A percentile compares a stretch with the other conserved stretches of the same genome.
Conservation (phyloP, 345 rosid species). For the Lepidium africanum region DNA sequence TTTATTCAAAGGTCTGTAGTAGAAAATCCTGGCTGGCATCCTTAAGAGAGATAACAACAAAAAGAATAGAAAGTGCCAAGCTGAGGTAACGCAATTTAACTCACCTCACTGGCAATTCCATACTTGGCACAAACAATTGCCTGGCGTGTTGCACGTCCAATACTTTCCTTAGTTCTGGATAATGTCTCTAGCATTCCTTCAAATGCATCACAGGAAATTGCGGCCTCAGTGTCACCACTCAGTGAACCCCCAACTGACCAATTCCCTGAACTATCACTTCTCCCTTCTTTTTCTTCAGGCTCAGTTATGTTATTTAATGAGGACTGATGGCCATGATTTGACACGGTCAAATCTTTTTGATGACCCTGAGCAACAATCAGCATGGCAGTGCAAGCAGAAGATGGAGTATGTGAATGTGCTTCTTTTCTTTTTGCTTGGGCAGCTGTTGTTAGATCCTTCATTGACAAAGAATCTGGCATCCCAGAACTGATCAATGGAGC, state of each 20-base stretch:
- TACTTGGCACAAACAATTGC: slow-evolving; percentile 95
- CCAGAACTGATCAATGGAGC: slow-evolving; percentile 36
- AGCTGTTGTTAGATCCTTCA: slow-evolving; percentile 89
- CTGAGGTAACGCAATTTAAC: slow-evolving; percentile 9
- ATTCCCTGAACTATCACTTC: slow-evolving; percentile 50
- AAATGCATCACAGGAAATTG: slow-evolving; percentile 91
- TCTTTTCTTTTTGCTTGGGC: slow-evolving; percentile 86
- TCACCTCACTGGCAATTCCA: slow-evolving; percentile 91
- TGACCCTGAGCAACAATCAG: slow-evolving; percentile 39
- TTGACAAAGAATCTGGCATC: slow-evolving; percentile 49
- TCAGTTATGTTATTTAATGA: slow-evolving; percentile 34
- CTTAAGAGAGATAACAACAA: neutral
- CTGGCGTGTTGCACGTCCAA: slow-evolving; percentile 93
- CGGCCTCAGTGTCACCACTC: slow-evolving; percentile 87
- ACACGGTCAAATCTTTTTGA: slow-evolving; percentile 39
- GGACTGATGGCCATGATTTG: slow-evolving; percentile 39
- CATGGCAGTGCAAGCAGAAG: slow-evolving; percentile 32
- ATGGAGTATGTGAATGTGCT: slow-evolving; percentile 55
- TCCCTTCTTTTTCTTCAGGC: slow-evolving; percentile 61
- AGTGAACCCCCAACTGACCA: slow-evolving; percentile 58
- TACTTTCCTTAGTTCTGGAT: slow-evolving; percentile 94
- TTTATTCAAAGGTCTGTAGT: neutral
- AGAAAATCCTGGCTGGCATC: neutral
- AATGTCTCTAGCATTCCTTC: slow-evolving; percentile 99
- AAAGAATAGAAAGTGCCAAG: neutral